Conservation (phyloP, 2,329 filamentous ascomycete genomes). For the Hymenoscyphus scutula region DNA sequence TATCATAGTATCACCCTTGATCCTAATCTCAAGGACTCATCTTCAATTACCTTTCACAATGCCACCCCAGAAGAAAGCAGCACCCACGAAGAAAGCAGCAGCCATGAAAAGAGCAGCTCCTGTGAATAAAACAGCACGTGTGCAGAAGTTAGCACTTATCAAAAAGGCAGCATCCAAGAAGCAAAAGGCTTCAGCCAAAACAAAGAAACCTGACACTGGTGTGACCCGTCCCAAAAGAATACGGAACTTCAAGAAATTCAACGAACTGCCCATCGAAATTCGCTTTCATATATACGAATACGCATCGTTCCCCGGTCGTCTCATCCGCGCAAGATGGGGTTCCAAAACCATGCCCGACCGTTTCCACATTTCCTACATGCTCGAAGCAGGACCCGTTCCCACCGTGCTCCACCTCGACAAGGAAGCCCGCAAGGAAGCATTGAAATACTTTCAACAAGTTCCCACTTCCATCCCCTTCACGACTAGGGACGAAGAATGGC, state of each 20-base stretch:
- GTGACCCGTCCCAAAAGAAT: not conserved
- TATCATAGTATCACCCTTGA: too few species aligned
- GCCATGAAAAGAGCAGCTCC: not conserved
- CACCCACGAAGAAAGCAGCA: not conserved
- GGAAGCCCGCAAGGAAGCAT: slow-evolving; percentile 15
- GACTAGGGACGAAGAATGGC: too few species aligned
- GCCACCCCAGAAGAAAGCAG: not conserved
- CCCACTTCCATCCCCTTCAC: not conserved
- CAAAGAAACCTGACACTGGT: not conserved
- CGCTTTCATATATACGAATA: slow-evolving; percentile 2
- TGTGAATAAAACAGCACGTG: not conserved
- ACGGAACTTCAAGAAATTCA: not conserved
- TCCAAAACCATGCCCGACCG: not conserved
- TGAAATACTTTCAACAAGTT: slow-evolving; percentile 2
- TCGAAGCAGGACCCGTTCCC: slow-evolving; percentile 18
- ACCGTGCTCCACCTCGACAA: slow-evolving; percentile 9
- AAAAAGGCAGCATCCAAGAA: not conserved
- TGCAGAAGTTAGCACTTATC: not conserved
- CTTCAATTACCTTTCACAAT: not conserved
- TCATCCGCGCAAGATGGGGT: not conserved
- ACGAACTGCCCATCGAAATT: not conserved
- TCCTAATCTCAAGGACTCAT: not conserved
- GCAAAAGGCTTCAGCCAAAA: not conserved
- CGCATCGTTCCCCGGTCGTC: not conserved
- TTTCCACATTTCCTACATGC: slow-evolving; percentile 6